A percentile compares a stretch with the other conserved stretches of the same genome.
These are phyloP conservation scores for Shiraia sp. DNA, from an alignment of 2,329 filamentous ascomycete species.

Conservation along the genomic window DNA sequence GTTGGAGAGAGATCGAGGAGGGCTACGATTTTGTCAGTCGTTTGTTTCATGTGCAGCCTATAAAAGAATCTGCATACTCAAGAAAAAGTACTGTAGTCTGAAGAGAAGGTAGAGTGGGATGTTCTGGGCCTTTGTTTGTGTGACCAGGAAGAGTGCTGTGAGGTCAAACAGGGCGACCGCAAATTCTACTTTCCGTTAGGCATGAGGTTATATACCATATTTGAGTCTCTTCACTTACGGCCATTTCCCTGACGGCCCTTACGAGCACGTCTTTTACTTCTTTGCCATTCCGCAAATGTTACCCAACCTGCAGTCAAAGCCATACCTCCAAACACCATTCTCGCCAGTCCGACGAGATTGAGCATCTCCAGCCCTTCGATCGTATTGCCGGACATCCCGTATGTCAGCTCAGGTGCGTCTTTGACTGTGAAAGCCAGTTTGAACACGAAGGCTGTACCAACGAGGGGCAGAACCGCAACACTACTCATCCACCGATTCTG, in stretches of 20 bases:
- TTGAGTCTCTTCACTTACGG: conserved; percentile 18
- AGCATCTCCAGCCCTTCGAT: conserved; percentile 53
- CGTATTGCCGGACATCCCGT: conserved; percentile 44
- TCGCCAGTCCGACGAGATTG: conserved; percentile 32
- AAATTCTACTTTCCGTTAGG: conserved; percentile 42
- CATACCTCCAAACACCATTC: conserved; percentile 46
- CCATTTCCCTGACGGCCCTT: conserved; percentile 22
- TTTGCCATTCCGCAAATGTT: conserved; percentile 31
- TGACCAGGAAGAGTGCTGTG: conserved; percentile 77
- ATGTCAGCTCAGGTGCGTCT: conserved; percentile 79
- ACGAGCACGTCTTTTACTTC: conserved; percentile 20
- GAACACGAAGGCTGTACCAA: conserved; percentile 71
- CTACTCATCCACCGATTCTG: conserved; percentile 35
- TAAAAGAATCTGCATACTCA: conserved; percentile 47
- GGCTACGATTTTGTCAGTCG: conserved; percentile 15
- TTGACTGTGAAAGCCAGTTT: conserved; percentile 87
- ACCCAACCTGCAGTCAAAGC: conserved; percentile 34
- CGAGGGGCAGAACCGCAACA: conserved; percentile 46
- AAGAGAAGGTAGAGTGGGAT: conserved; percentile 83
- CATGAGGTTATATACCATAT: not conserved
- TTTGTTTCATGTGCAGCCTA: conserved; percentile 16
- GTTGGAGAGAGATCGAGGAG: conserved; percentile 52
- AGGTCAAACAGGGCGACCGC: conserved; percentile 62
- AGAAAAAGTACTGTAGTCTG: conserved; percentile 62
- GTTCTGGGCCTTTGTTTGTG: conserved; percentile 83